These are phyloP conservation scores for Linnemannia elongata DNA, from an alignment of 192 early-diverging fungal genomes.

Conservation along the genomic window DNA sequence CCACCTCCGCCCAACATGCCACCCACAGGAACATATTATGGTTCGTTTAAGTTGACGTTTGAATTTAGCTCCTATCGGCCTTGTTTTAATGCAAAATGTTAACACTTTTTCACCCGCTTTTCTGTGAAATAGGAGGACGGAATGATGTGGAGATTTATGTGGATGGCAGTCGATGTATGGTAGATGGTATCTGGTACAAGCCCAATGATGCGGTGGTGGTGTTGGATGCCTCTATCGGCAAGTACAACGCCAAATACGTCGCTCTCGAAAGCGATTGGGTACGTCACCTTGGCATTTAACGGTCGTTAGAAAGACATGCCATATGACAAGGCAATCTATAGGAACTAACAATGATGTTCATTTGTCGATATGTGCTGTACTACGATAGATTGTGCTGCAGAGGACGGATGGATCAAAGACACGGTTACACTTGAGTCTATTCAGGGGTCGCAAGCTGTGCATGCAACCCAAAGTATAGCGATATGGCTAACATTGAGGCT, in stretches of 20 bases:
- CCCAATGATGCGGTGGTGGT: constrained; percentile 49
- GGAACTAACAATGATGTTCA: background rate
- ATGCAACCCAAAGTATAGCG: constrained; percentile 45
- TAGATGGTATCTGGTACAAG: constrained; percentile 54
- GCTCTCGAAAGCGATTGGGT: constrained; percentile 40
- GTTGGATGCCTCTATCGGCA: constrained; percentile 43
- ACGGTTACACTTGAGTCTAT: constrained; percentile 38
- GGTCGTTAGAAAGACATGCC: background rate
- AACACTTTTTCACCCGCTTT: background rate
- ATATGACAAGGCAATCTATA: background rate
- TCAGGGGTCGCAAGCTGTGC: constrained; percentile 43
- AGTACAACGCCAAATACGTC: constrained; percentile 52
- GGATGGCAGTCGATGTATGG: constrained; percentile 46
- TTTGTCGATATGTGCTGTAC: background rate
- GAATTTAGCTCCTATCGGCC: background rate
- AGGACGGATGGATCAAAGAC: constrained; percentile 52
- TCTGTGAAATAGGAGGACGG: background rate
- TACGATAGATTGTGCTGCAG: constrained; percentile 41
- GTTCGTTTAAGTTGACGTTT: background rate
- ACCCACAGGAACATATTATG: constrained; percentile 36
- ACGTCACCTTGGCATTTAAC: background rate
- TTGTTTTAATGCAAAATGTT: background rate
- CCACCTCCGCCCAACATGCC: constrained; percentile 5
- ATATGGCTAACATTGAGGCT: background rate
- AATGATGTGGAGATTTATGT: constrained; percentile 48